Evolutionary conservation across 192 early-diverging fungal genomes (phyloP).

Genomic region (Coemansia sp.): DNA sequence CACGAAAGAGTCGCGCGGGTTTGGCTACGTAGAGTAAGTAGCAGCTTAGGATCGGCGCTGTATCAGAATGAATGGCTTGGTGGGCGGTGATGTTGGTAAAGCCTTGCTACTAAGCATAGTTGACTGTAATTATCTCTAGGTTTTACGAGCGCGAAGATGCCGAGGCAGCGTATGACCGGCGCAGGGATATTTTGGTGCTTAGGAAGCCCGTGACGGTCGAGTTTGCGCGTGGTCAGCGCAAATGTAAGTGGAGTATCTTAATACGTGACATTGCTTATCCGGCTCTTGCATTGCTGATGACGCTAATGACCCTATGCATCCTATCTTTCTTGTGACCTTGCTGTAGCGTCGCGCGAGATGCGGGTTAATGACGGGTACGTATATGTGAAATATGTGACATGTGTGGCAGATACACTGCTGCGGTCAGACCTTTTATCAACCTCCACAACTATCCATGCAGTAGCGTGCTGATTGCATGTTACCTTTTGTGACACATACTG

Average conservation of each 20-base stretch:
- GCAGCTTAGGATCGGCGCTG: not conserved
- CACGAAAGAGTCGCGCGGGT: constrained; percentile 53
- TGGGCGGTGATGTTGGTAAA: not conserved
- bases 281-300: not conserved
- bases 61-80: not conserved
- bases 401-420: not conserved
- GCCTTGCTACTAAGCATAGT: not conserved
- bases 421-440: not conserved
- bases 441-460: not conserved
- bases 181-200: constrained; percentile 32
- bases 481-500: constrained; percentile 12
- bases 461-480: constrained; percentile 17
- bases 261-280: not conserved
- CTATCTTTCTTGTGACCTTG: not conserved
- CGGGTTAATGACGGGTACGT: constrained; percentile 45
- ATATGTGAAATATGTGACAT: not conserved
- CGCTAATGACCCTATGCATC: not conserved
- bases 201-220: constrained; percentile 43
- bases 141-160: constrained; percentile 55
- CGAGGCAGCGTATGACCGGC: constrained; percentile 50
- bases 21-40: constrained; percentile 58
- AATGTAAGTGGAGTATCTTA: constrained; percentile 28
- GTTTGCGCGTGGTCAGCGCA: constrained; percentile 58
- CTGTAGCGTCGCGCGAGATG: constrained; percentile 56
- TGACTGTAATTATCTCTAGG: constrained; percentile 14